Conservation (phyloP, 1,139 yeast species). For the Dujonia santamariae region DNA sequence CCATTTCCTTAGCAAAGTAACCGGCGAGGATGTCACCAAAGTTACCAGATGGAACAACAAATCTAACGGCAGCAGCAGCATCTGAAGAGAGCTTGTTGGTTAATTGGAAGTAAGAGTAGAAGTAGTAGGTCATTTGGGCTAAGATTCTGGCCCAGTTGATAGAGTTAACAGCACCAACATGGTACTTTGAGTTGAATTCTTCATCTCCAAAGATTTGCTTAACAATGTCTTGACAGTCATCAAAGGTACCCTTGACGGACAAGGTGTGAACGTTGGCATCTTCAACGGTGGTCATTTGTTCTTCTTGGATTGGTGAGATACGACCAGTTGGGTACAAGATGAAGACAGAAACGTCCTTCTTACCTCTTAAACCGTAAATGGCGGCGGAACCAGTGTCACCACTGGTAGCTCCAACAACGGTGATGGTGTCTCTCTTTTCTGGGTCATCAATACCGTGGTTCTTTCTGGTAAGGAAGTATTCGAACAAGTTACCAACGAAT, state of each 20-base stretch:
- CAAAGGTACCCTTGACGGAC: slow-evolving; percentile 93
- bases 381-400: slow-evolving; percentile 99
- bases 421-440: slow-evolving; percentile 69
- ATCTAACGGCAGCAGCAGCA: slow-evolving; percentile 51
- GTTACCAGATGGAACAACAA: slow-evolving; percentile 96
- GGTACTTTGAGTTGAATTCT: slow-evolving; percentile 83
- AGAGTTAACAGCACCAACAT: slow-evolving; percentile 96
- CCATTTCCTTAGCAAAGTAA: slow-evolving; percentile 91
- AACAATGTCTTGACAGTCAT: slow-evolving; percentile 96
- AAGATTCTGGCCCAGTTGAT: slow-evolving; percentile 98
- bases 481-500: slow-evolving; percentile 94
- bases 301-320: slow-evolving; percentile 96
- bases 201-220: slow-evolving; percentile 88
- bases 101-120: slow-evolving; percentile 83
- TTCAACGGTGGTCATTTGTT: slow-evolving; percentile 97
- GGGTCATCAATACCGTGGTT: slow-evolving; percentile 60
- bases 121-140: slow-evolving; percentile 96
- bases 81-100: slow-evolving; percentile 37
- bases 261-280: slow-evolving; percentile 92
- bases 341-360: slow-evolving; percentile 93
- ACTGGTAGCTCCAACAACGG: slow-evolving; percentile 98
- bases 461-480: slow-evolving; percentile 78
- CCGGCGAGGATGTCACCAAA: slow-evolving; percentile 98
- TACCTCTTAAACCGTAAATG: slow-evolving; percentile 93
- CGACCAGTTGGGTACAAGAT: slow-evolving; percentile 96